Evolutionary conservation across 2,329 filamentous ascomycete genomes (phyloP).

Genomic region (Colletotrichum siamense): DNA sequence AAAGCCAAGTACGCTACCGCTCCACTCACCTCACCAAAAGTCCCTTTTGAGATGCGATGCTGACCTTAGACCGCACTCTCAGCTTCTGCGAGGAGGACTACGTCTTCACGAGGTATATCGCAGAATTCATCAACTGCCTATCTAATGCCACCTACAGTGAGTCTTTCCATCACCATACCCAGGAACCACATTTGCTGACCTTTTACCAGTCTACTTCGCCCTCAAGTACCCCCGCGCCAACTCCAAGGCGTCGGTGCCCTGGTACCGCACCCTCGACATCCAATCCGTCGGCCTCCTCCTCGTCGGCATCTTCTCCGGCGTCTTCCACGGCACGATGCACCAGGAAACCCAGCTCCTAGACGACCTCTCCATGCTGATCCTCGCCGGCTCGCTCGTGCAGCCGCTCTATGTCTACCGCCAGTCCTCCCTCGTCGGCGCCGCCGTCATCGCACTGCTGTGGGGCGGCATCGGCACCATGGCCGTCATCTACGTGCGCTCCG

Average conservation of each 20-base stretch:
- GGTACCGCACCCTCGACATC: slow-evolving; percentile 39
- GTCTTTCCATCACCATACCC: neutral
- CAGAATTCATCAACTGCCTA: slow-evolving; percentile 50
- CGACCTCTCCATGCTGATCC: slow-evolving; percentile 64
- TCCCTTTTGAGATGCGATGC: neutral
- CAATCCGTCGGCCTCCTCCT: slow-evolving; percentile 45
- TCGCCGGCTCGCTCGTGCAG: slow-evolving; percentile 57
- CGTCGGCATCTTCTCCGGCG: slow-evolving; percentile 46
- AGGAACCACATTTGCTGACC: neutral
- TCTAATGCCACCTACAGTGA: slow-evolving; percentile 41
- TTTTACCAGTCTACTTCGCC: slow-evolving; percentile 41
- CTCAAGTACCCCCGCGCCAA: slow-evolving; percentile 39
- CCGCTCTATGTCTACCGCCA: slow-evolving; percentile 51
- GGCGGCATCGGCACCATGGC: slow-evolving; percentile 45
- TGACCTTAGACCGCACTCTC: neutral
- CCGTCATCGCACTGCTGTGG: slow-evolving; percentile 43
- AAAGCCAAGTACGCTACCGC: slow-evolving; percentile 38
- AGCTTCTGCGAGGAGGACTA: slow-evolving; percentile 33
- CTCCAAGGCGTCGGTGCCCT: slow-evolving; percentile 33
- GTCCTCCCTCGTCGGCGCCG: slow-evolving; percentile 33
- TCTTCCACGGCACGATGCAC: slow-evolving; percentile 51
- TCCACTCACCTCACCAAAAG: neutral
- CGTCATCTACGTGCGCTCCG: slow-evolving; percentile 46
- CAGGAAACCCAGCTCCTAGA: slow-evolving; percentile 53
- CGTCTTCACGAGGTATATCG: slow-evolving; percentile 45